Percentiles rank a stretch among this genome's conserved stretches.
Conservation (phyloP, 306 rosid species). For the Luffa acutangula region DNA sequence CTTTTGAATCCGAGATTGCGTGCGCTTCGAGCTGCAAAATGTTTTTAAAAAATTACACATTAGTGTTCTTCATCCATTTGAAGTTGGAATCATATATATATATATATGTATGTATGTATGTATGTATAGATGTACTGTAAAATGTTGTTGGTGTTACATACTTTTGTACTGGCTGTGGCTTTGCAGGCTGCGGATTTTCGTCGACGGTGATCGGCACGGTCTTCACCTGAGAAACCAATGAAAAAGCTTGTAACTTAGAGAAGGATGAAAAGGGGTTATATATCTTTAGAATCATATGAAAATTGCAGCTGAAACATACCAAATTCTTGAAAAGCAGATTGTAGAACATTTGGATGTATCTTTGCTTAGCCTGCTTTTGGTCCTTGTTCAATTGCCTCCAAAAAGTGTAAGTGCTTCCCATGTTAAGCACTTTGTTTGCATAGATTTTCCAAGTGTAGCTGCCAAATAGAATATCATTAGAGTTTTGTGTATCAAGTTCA, state of each 20-base stretch:
- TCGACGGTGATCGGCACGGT: conserved; percentile 44
- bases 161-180: conserved; percentile 31
- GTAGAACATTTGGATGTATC: conserved; percentile 79
- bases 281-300: background rate
- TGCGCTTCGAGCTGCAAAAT: conserved; percentile 45
- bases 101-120: background rate
- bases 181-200: conserved; percentile 30
- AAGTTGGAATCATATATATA: background rate
- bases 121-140: background rate
- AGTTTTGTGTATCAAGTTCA: background rate
- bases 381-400: conserved; percentile 70
- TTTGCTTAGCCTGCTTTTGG: conserved; percentile 70
- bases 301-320: conserved; percentile 24
- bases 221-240: conserved; percentile 39
- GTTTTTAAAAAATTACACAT: background rate
- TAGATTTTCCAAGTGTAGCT: conserved; percentile 96
- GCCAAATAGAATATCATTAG: conserved; percentile 5
- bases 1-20: conserved; percentile 56
- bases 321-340: conserved; percentile 57
- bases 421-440: conserved; percentile 69
- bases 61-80: background rate
- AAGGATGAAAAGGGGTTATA: background rate
- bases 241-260: background rate
- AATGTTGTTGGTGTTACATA: conserved; percentile 12
- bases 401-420: conserved; percentile 64